These are phyloP conservation scores for Erysimum cheiri DNA, from an alignment of 441 rosid species.

Conservation along the genomic window DNA sequence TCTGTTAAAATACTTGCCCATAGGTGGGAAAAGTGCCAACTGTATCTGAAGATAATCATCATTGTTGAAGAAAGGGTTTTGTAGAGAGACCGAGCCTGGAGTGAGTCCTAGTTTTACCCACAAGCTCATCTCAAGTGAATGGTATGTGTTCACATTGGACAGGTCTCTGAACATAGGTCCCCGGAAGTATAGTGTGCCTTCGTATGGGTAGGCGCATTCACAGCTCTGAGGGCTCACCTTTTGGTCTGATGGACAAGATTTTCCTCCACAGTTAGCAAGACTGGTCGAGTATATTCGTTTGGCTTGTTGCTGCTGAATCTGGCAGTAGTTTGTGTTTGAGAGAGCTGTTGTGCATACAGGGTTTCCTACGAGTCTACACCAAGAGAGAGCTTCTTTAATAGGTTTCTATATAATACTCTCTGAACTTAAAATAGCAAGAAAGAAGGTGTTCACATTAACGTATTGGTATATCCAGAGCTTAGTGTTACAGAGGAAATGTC, in stretches of 20 bases:
- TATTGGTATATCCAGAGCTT: constrained; percentile 64
- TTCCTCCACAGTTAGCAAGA: constrained; percentile 81
- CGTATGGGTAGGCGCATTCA: constrained; percentile 88
- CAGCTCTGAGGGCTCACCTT: constrained; percentile 95
- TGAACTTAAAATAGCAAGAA: background rate
- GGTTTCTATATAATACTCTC: background rate
- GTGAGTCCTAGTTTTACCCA: constrained; percentile 77
- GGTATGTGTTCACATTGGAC: constrained; percentile 66
- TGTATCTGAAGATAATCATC: constrained; percentile 95
- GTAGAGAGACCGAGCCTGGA: constrained; percentile 88
- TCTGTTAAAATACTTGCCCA: constrained; percentile 64
- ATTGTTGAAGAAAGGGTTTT: constrained; percentile 79
- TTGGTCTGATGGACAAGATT: constrained; percentile 71
- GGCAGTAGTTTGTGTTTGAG: constrained; percentile 79
- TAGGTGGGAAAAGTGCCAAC: constrained; percentile 76
- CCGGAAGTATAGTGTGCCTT: constrained; percentile 88
- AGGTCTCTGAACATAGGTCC: constrained; percentile 83
- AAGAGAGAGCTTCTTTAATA: constrained; percentile 15
- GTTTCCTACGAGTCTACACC: constrained; percentile 74
- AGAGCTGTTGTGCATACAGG: constrained; percentile 76
- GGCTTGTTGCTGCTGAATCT: constrained; percentile 56
- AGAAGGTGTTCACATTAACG: constrained; percentile 60
- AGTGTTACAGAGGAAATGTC: constrained; percentile 71
- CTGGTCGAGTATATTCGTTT: constrained; percentile 80
- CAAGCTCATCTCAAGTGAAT: constrained; percentile 82